A percentile compares a stretch with the other conserved stretches of the same genome.
Evolutionary conservation across 2,329 filamentous ascomycete species (phyloP).

Genomic region (Fusarium luffae): DNA sequence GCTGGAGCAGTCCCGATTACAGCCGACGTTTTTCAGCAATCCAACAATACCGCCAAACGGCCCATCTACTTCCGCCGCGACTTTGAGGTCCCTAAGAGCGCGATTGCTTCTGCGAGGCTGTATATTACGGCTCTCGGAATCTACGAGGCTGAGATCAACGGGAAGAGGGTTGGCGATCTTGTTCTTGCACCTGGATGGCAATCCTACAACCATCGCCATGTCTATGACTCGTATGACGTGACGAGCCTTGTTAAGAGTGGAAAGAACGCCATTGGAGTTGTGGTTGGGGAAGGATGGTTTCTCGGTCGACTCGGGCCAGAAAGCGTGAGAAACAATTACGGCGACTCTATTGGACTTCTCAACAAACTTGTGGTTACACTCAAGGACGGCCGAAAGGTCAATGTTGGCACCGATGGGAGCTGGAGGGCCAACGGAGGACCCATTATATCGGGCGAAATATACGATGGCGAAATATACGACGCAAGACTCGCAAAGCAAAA

Average conservation of each 20-base stretch:
- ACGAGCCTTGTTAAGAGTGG: slow-evolving; percentile 55
- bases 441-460: slow-evolving; percentile 55
- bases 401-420: slow-evolving; percentile 49
- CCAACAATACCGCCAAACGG: slow-evolving; percentile 46
- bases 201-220: slow-evolving; percentile 60
- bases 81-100: slow-evolving; percentile 42
- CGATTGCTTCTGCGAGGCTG: slow-evolving; percentile 53
- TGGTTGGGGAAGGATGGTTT: slow-evolving; percentile 63
- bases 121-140: slow-evolving; percentile 61
- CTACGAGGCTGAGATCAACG: slow-evolving; percentile 62
- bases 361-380: slow-evolving; percentile 52
- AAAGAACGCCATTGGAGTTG: slow-evolving; percentile 50
- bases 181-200: slow-evolving; percentile 64
- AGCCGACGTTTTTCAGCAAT: slow-evolving; percentile 39
- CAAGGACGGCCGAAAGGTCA: slow-evolving; percentile 46
- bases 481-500: slow-evolving; percentile 50
- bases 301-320: slow-evolving; percentile 49
- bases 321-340: slow-evolving; percentile 47
- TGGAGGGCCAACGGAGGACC: slow-evolving; percentile 53
- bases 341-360: slow-evolving; percentile 52
- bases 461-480: slow-evolving; percentile 64
- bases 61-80: slow-evolving; percentile 50
- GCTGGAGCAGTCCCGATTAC: slow-evolving; percentile 45
- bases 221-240: slow-evolving; percentile 66
- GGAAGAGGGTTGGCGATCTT: slow-evolving; percentile 42